Conservation (phyloP, 2,329 filamentous ascomycete genomes). For the Thermochaetoides dissita region DNA sequence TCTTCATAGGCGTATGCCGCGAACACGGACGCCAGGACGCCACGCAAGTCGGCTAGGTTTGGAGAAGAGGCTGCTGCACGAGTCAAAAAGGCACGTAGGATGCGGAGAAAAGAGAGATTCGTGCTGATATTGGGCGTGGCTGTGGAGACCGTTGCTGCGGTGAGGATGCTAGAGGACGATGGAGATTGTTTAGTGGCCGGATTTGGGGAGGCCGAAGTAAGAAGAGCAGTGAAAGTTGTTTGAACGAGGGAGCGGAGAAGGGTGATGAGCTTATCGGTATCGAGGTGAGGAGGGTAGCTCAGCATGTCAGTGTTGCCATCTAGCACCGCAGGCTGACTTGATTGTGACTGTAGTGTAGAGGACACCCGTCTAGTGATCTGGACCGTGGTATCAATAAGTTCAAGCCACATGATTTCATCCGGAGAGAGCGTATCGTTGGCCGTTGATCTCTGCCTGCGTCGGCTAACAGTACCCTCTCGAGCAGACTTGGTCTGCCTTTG, state of each 20-base stretch:
- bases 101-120: constrained; percentile 70
- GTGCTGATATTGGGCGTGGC: constrained; percentile 22
- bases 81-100: constrained; percentile 76
- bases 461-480: constrained; percentile 27
- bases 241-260: constrained; percentile 71
- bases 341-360: constrained; percentile 31
- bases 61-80: constrained; percentile 71
- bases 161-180: constrained; percentile 18
- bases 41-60: constrained; percentile 72
- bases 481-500: constrained; percentile 61
- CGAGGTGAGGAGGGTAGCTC: constrained; percentile 23
- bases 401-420: constrained; percentile 46
- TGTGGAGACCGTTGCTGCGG: constrained; percentile 20
- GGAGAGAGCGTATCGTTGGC: constrained; percentile 31
- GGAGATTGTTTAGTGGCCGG: constrained; percentile 33
- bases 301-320: constrained; percentile 15
- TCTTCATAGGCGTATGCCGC: constrained; percentile 92
- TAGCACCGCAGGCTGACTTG: constrained; percentile 8
- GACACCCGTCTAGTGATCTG: constrained; percentile 52
- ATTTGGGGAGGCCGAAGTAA: constrained; percentile 54
- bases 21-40: constrained; percentile 79
- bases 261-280: constrained; percentile 47
- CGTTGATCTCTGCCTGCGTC: constrained; percentile 25
- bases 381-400: constrained; percentile 45
- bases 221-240: constrained; percentile 74